Conservation (phyloP, 352 stramenopile genomes). For the Globisporangium megalacanthum region DNA sequence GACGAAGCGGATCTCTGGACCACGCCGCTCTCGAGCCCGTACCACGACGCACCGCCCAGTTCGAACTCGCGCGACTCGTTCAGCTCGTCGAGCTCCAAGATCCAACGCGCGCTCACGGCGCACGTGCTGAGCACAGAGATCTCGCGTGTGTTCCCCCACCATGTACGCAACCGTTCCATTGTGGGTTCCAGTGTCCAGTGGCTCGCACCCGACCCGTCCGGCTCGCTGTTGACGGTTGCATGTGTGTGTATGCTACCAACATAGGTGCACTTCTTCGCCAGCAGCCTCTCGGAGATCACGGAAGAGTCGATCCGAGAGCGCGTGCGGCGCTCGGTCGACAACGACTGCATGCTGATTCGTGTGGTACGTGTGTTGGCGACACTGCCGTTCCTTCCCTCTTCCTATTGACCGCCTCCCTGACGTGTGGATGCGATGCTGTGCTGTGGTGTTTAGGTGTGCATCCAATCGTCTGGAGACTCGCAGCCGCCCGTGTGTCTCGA, state of each 20-base stretch:
- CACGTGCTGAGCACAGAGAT: constrained; percentile 83
- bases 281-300: constrained; percentile 64
- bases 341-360: constrained; percentile 83
- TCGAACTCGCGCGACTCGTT: constrained; percentile 33
- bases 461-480: constrained; percentile 77
- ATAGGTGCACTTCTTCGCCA: constrained; percentile 85
- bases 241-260: neutral
- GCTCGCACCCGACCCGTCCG: no score
- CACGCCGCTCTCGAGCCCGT: constrained; percentile 29
- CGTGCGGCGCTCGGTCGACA: constrained; percentile 76
- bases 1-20: constrained; percentile 59
- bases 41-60: constrained; percentile 14
- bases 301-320: constrained; percentile 84
- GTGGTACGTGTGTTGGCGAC: constrained; percentile 36
- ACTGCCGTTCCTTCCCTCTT: no score
- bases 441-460: constrained; percentile 47
- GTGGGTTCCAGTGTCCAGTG: no score
- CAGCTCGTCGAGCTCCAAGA: constrained; percentile 58
- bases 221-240: no score
- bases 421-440: neutral
- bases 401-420: no score
- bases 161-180: constrained; percentile 37
- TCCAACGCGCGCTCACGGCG: constrained; percentile 72
- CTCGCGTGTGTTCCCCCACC: constrained; percentile 82
- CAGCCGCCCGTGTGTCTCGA: constrained; percentile 77